Evolutionary conservation across 768 basidiomycete species (phyloP).

Genomic region (Auriculariales sp.): DNA sequence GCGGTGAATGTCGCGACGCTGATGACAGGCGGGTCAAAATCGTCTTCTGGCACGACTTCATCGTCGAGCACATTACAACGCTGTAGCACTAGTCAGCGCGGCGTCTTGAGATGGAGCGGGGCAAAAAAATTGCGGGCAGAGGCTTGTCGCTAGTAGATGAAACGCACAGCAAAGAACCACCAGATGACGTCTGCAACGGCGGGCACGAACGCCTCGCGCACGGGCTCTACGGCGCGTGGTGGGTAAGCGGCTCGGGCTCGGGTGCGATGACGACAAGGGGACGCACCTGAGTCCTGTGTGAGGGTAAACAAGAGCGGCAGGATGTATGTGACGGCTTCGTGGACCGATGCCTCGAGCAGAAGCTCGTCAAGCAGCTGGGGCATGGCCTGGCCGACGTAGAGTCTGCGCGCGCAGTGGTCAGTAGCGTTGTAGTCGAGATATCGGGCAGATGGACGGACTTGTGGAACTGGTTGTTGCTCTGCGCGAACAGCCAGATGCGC

Average conservation of each 20-base stretch:
- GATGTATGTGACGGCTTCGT: slow-evolving; percentile 87
- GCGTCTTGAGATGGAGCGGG: neutral
- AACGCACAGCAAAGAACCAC: slow-evolving; percentile 60
- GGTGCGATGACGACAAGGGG: neutral
- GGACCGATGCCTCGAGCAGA: slow-evolving; percentile 59
- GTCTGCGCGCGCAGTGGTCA: slow-evolving; percentile 20
- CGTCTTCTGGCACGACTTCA: slow-evolving; percentile 23
- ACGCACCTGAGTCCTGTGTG: slow-evolving; percentile 72
- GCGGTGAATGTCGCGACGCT: slow-evolving; percentile 83
- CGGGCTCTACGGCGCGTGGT: slow-evolving; percentile 31
- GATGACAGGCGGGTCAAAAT: slow-evolving; percentile 27
- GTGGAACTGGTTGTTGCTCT: slow-evolving; percentile 55
- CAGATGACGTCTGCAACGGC: slow-evolving; percentile 74
- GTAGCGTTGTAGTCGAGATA: neutral
- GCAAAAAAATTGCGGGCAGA: neutral
- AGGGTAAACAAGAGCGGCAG: slow-evolving; percentile 76
- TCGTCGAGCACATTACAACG: slow-evolving; percentile 56
- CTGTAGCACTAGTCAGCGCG: slow-evolving; percentile 18
- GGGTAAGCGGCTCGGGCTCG: neutral
- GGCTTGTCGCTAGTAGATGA: neutral
- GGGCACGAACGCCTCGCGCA: slow-evolving; percentile 75
- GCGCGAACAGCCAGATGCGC: slow-evolving; percentile 80
- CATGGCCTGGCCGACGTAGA: slow-evolving; percentile 82
- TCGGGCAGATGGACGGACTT: slow-evolving; percentile 19
- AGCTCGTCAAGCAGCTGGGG: slow-evolving; percentile 69